Percentiles rank a stretch among this genome's conserved stretches.
Conservation (phyloP, 352 stramenopile genomes). For the Globisporangium uncinulatum region DNA sequence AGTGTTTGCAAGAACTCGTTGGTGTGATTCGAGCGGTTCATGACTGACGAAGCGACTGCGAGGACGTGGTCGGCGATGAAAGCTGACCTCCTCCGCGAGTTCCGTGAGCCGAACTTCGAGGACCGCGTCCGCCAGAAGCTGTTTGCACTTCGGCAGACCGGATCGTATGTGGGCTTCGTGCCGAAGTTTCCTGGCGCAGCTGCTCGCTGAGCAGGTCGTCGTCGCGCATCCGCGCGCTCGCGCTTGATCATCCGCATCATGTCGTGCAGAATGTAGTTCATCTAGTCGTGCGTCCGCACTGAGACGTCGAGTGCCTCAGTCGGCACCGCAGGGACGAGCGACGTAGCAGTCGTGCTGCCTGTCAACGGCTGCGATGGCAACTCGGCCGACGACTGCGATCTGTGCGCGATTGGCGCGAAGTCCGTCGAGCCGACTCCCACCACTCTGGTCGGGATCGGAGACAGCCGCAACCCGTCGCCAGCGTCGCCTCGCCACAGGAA, state of each 20-base stretch:
- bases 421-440: neutral
- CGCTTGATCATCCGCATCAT: conserved; percentile 22
- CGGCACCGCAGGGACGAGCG: conserved; percentile 1
- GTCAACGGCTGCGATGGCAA: neutral
- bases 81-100: too few relatives aligned
- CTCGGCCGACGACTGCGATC: neutral
- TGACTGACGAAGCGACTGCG: too few relatives aligned
- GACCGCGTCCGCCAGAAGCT: too few relatives aligned
- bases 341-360: neutral
- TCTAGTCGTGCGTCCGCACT: conserved; percentile 49
- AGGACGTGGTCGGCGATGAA: too few relatives aligned
- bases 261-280: conserved; percentile 55
- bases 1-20: too few relatives aligned
- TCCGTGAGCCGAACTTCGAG: too few relatives aligned
- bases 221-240: neutral
- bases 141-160: too few relatives aligned
- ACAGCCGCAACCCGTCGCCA: conserved; percentile 25
- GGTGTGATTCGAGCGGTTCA: too few relatives aligned
- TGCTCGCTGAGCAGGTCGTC: conserved; percentile 5
- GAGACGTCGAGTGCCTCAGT: conserved; percentile 21
- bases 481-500: conserved; percentile 26
- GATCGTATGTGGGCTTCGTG: too few relatives aligned
- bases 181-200: neutral
- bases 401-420: conserved; percentile 5
- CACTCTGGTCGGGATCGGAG: conserved; percentile 19